Percentiles rank a stretch among this genome's conserved stretches.
phyloP scores from a whole-genome alignment of 768 basidiomycete species.

The Dioszegia hungarica region DNA sequence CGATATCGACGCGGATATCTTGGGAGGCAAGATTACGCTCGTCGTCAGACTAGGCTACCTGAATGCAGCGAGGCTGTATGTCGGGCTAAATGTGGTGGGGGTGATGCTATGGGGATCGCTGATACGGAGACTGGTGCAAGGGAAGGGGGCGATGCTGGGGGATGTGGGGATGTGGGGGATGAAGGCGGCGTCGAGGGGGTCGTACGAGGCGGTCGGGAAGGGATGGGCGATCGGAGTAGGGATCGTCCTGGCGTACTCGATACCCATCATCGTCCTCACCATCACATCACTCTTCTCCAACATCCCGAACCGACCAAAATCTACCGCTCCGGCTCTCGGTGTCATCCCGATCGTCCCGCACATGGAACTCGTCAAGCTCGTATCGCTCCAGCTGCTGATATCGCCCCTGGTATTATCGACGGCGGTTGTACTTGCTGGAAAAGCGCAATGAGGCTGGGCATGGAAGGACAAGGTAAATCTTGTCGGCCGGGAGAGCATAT shows the following conservation, averaged over 20 bases:
- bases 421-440: neutral
- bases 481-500: no score
- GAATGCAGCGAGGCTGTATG: conserved; percentile 15
- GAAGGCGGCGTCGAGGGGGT: neutral
- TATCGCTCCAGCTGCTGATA: conserved; percentile 10
- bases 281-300: conserved; percentile 15
- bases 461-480: no score
- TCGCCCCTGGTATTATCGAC: conserved; percentile 16
- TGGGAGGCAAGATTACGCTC: conserved; percentile 21
- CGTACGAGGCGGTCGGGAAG: neutral
- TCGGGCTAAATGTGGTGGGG: conserved; percentile 9
- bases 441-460: no score
- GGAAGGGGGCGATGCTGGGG: neutral
- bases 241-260: conserved; percentile 10
- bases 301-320: neutral
- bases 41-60: conserved; percentile 16
- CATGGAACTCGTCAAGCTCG: conserved; percentile 4
- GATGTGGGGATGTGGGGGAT: neutral
- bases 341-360: neutral
- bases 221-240: conserved; percentile 13
- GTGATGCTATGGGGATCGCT: conserved; percentile 5
- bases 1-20: conserved; percentile 28
- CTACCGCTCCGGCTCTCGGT: neutral
- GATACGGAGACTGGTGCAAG: neutral
- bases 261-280: conserved; percentile 18